Evolutionary conservation across 129 eudicot species (phyloP).

Genomic region (Chrysanthemum seticuspe): DNA sequence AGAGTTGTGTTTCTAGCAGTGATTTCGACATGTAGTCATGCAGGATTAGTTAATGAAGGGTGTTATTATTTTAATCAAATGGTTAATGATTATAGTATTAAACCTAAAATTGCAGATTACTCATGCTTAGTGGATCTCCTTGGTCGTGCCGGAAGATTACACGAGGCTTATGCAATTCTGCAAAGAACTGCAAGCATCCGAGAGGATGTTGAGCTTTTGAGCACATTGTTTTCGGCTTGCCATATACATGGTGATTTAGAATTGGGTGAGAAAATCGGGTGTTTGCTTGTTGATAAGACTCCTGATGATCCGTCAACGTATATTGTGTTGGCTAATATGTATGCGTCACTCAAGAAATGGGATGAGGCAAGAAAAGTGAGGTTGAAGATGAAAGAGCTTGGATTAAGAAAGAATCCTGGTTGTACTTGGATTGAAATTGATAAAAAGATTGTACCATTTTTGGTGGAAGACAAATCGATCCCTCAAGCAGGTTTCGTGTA

Average conservation of each 20-base stretch:
- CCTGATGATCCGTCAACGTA: conserved; percentile 15
- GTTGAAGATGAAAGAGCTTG: conserved; percentile 26
- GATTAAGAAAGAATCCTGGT: conserved; percentile 22
- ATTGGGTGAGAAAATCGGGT: conserved; percentile 15
- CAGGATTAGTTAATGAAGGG: conserved; percentile 17
- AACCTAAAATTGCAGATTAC: conserved; percentile 14
- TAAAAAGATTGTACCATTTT: no score
- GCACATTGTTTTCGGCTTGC: conserved; percentile 22
- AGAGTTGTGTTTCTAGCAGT: conserved; percentile 24
- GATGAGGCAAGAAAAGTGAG: conserved; percentile 22
- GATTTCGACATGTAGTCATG: conserved; percentile 21
- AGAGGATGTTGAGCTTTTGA: conserved; percentile 21
- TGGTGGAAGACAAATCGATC: no score
- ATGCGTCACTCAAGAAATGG: conserved; percentile 23
- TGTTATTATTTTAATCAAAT: conserved; percentile 18
- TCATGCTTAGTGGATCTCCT: conserved; percentile 20
- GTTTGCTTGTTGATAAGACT: conserved; percentile 16
- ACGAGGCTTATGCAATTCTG: conserved; percentile 15
- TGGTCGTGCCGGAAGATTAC: conserved; percentile 24
- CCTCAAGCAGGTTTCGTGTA: no score
- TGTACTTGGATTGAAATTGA: no score
- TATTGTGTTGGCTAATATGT: conserved; percentile 18
- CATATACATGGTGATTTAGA: conserved; percentile 14
- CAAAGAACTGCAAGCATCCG: neutral
- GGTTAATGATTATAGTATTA: neutral